Base-by-base conservation (phyloP, 2,329 filamentous ascomycete genomes). In the Colletotrichum orbiculare region DNA sequence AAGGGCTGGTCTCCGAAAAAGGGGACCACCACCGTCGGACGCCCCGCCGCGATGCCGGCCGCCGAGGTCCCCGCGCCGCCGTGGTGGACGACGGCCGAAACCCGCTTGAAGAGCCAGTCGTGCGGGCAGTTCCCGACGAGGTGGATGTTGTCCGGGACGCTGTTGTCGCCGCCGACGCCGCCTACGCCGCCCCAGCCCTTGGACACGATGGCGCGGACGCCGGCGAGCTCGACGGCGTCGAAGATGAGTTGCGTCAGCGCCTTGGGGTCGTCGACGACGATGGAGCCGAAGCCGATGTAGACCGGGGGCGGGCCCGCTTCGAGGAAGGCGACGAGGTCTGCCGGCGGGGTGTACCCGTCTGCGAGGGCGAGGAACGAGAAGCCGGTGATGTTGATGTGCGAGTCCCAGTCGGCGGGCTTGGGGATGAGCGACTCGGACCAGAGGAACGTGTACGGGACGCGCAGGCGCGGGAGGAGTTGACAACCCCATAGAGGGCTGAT, bases 1-100 rank as follows among this genome's bases (percentile, higher is more conserved):
- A 90, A 90, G 2, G 87, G 85, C 70, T 90, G 88, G 68, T 89
- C 88, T 8, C 88, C 88, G 67, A 90, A 91, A 76, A 90, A 91
- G 0, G 88, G 88, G 0, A 90, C 85, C 25, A 91, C 85, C 73
- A 89, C 86, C 1, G 88, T 89, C 0, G 88, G 88, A 47, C 81
- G 83, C 1, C 83, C 88, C 54, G 81, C 84, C 58, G 85, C 85
- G 9, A 90, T 78, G 1, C 87, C 88, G 15, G 87, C 87, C 2
- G 88, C 88, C 1, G 87, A 89, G 0, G 88, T 90, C 3, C 88
- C 88, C 2, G 88, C 88, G 13, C 88, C 88, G 8, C 88, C 88
- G 64, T 90, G 88, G 68, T 90, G 87, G 0, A 90, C 83, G 0
- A 89, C 87, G 2, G 82, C 85, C 3, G 80, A 79, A 2, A 89